Evolutionary conservation across 352 stramenopile species (phyloP).

Genomic region (Nothophytophthora sp.): DNA sequence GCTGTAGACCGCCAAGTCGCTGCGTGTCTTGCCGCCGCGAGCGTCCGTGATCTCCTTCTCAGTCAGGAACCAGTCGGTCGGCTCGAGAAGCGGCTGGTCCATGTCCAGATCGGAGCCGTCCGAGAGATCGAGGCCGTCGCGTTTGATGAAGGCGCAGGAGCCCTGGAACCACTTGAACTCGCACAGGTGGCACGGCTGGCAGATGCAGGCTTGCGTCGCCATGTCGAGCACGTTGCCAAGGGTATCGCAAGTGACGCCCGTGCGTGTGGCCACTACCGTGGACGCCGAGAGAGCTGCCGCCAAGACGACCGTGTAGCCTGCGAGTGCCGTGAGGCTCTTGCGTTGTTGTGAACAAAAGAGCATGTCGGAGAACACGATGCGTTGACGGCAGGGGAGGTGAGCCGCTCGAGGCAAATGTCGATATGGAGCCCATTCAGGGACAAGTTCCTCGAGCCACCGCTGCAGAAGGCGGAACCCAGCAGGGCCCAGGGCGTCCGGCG

Average conservation of each 20-base stretch:
- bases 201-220: slow-evolving; percentile 31
- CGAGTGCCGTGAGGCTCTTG: neutral
- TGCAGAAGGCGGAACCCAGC: too few species aligned
- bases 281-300: neutral
- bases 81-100: slow-evolving; percentile 46
- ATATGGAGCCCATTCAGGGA: too few species aligned
- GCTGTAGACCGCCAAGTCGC: slow-evolving; percentile 31
- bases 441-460: too few species aligned
- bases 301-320: neutral
- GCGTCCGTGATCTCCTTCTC: slow-evolving; percentile 47
- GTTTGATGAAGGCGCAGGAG: slow-evolving; percentile 23
- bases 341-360: too few species aligned
- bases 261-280: neutral
- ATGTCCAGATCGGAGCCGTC: slow-evolving; percentile 26
- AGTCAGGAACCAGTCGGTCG: slow-evolving; percentile 55
- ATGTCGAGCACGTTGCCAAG: slow-evolving; percentile 4
- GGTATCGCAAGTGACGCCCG: neutral
- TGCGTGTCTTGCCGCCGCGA: slow-evolving; percentile 38
- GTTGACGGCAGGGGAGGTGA: too few species aligned
- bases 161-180: slow-evolving; percentile 20
- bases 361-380: too few species aligned
- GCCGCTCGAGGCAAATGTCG: too few species aligned
- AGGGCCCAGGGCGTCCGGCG: too few species aligned
- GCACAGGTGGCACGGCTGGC: slow-evolving; percentile 41
- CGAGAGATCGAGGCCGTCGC: slow-evolving; percentile 10